A percentile compares a stretch with the other conserved stretches of the same genome.
Evolutionary conservation across 257 asterid species (phyloP).

Genomic region (Cordia subcordata): DNA sequence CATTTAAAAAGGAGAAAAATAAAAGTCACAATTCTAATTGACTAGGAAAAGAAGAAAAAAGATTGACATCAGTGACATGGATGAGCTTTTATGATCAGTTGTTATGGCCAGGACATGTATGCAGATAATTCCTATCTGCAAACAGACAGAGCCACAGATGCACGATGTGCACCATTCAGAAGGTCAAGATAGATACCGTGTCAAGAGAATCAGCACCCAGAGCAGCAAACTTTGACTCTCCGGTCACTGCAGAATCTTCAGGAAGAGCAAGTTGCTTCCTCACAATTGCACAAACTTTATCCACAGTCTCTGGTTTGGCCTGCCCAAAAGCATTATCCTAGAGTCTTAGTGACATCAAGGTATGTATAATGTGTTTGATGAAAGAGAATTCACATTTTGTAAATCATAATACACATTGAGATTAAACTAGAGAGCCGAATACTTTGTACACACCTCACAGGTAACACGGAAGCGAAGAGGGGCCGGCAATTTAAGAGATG

Average conservation of each 20-base stretch:
- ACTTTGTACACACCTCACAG: slow-evolving; percentile 43
- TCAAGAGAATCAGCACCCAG: slow-evolving; percentile 99
- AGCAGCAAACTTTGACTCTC: slow-evolving; percentile 64
- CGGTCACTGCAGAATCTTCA: slow-evolving; percentile 45
- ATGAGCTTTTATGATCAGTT: too few species aligned
- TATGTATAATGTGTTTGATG: not conserved
- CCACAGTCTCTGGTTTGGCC: slow-evolving; percentile 91
- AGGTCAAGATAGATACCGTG: slow-evolving; percentile 45
- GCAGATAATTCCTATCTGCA: too few species aligned
- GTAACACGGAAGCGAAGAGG: slow-evolving; percentile 52
- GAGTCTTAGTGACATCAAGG: not conserved
- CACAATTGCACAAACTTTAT: slow-evolving; percentile 78
- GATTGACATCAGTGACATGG: too few species aligned
- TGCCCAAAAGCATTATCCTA: slow-evolving; percentile 23
- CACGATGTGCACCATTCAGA: too few species aligned
- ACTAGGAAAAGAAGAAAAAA: too few species aligned
- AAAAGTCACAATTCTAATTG: too few species aligned
- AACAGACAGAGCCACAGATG: too few species aligned
- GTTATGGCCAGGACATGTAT: too few species aligned
- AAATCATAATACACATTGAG: not conserved
- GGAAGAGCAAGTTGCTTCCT: slow-evolving; percentile 85
- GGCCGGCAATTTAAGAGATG: slow-evolving; percentile 33
- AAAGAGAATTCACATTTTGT: not conserved
- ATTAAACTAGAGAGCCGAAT: not conserved
- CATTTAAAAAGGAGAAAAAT: too few species aligned